These are phyloP conservation scores for Schizophyllum commune DNA, from an alignment of 1,284 basidiomycete species.

Conservation along the genomic window DNA sequence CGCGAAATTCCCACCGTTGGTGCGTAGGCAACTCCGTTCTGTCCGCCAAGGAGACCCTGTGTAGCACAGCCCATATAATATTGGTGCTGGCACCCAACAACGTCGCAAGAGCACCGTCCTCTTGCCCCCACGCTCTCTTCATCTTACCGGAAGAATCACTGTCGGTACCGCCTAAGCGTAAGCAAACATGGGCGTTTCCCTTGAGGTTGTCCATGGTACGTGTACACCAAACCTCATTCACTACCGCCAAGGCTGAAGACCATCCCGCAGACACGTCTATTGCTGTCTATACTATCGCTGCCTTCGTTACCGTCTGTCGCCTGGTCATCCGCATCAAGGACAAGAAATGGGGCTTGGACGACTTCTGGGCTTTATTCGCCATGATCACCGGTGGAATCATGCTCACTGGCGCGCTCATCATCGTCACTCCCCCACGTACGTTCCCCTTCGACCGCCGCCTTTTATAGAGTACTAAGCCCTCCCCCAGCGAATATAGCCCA, in stretches of 20 bases:
- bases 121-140: not conserved
- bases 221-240: not conserved
- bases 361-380: slow-evolving; percentile 2
- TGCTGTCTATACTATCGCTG: not conserved
- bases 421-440: not conserved
- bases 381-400: not conserved
- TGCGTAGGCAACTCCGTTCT: not conserved
- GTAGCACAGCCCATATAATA: not conserved
- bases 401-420: not conserved
- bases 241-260: not conserved
- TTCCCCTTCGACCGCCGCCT: not conserved
- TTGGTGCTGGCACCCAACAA: not conserved
- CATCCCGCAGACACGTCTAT: not conserved
- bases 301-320: not conserved
- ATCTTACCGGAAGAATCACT: not conserved
- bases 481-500: not conserved
- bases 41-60: not conserved
- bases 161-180: not conserved
- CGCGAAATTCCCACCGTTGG: too few relatives aligned
- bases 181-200: not conserved
- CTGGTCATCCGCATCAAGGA: not conserved
- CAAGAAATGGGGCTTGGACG: slow-evolving; percentile 1
- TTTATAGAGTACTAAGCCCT: not conserved
- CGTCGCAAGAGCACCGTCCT: not conserved
- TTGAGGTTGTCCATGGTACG: not conserved